Base-by-base conservation (phyloP, 2,329 filamentous ascomycete genomes). In the Periconia digitata region DNA sequence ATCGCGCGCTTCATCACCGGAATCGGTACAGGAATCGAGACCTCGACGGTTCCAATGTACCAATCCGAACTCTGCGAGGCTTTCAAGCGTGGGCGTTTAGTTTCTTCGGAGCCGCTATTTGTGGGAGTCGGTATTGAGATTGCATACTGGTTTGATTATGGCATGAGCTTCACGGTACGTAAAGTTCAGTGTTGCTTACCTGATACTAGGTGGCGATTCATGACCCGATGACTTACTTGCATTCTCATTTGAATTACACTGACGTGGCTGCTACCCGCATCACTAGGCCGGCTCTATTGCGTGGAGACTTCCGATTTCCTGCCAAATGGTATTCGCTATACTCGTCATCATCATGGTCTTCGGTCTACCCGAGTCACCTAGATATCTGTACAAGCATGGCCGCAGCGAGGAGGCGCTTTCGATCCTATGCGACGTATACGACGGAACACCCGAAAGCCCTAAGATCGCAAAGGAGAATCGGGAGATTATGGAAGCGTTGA, bases 71-170 rank as follows among this genome's bases (percentile, higher is more conserved):
- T 77, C 47, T 77, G 76, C 5, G 72, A 73, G 40, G 77, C 80
- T 0, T 76, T 76, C 58, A 83, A 83, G 62, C 76, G 82, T 53
- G 82, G 82, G 51, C 76, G 82, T 21, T 67, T 84, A 37, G 83
- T 84, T 48, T 82, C 80, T 61, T 81, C 82, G 18, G 80, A 76
- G 56, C 78, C 74, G 53, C 76, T 77, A 56, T 72, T 72, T 34
- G 75, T 79, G 24, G 75, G 76, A 7, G 73, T 79, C 24, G 77
- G 77, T 24, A 77, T 75, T 17, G 65, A 72, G 23, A 76, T 79
- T 40, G 76, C 76, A 5, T 78, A 78, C 62, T 78, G 75, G 75
- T 64, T 62, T 21, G 57, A 58, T 36, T 62, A 63, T 18, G 59
- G 62, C 7, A 73, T 74, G 64, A 60, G 57, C n/a, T 74, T 63